Evolutionary conservation across 148 eudicot genomes (phyloP).

Genomic region (Chenopodium quinoa): DNA sequence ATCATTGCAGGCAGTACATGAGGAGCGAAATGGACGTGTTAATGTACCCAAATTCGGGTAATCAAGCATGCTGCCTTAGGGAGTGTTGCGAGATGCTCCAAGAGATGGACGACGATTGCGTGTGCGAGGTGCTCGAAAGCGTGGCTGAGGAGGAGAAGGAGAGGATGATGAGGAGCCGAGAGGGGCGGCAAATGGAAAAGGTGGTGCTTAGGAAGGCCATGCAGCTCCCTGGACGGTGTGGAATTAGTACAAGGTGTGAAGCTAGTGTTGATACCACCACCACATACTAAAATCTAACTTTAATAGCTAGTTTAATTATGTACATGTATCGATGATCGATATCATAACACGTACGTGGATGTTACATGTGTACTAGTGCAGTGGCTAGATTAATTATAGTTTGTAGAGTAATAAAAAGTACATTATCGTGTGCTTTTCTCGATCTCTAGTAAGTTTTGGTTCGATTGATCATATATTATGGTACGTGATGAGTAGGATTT

Average conservation of each 20-base stretch:
- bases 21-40: conserved; percentile 10
- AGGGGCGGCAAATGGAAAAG: background rate
- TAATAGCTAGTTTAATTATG: background rate
- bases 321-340: background rate
- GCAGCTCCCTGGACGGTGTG: conserved; percentile 31
- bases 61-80: conserved; percentile 19
- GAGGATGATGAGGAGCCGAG: conserved; percentile 15
- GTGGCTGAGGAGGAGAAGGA: conserved; percentile 22
- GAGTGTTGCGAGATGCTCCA: conserved; percentile 36
- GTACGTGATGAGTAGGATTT: too few relatives aligned
- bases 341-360: too few relatives aligned
- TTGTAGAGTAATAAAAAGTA: background rate
- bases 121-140: conserved; percentile 29
- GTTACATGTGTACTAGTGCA: too few relatives aligned
- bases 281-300: background rate
- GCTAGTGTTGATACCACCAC: background rate
- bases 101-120: conserved; percentile 31
- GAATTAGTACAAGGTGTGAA: background rate
- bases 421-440: background rate
- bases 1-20: conserved; percentile 37
- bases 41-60: background rate
- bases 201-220: conserved; percentile 24
- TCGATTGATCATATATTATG: too few relatives aligned
- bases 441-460: background rate
- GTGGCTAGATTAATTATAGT: too few relatives aligned